phyloP scores from a whole-genome alignment of 1,284 basidiomycete genomes.

The Trametes hirsuta region DNA sequence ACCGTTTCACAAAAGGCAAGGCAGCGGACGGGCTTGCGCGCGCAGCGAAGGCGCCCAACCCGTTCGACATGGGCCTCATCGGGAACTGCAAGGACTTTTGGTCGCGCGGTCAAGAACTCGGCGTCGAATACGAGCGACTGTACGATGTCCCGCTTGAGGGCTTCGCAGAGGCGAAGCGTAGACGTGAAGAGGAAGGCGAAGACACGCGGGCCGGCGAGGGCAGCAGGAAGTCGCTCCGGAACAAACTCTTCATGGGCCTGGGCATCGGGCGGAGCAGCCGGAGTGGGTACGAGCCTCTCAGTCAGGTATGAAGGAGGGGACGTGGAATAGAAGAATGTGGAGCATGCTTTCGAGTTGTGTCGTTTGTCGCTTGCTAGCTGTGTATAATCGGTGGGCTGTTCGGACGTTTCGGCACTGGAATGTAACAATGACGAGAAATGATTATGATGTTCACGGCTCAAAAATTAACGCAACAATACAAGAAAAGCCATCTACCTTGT shows the following conservation, averaged over 20 bases:
- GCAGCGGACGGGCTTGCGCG: slow-evolving; percentile 82
- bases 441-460: too few species aligned
- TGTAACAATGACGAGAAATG: not conserved
- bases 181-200: slow-evolving; percentile 56
- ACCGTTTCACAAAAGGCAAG: slow-evolving; percentile 90
- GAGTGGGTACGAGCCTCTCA: slow-evolving; percentile 64
- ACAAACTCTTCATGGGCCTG: slow-evolving; percentile 56
- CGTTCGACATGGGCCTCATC: slow-evolving; percentile 86
- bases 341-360: slow-evolving; percentile 3
- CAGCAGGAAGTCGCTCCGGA: slow-evolving; percentile 43
- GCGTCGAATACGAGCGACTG: slow-evolving; percentile 87
- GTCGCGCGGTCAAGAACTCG: slow-evolving; percentile 82
- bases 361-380: slow-evolving; percentile 9
- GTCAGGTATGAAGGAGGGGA: slow-evolving; percentile 44
- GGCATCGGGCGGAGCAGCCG: slow-evolving; percentile 49
- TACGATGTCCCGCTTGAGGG: slow-evolving; percentile 91
- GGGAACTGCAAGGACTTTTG: slow-evolving; percentile 97
- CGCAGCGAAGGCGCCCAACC: slow-evolving; percentile 77
- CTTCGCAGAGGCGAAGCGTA: slow-evolving; percentile 69
- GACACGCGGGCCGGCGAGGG: slow-evolving; percentile 40
- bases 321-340: not conserved
- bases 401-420: not conserved
- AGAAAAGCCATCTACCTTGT: too few species aligned
- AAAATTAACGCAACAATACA: too few species aligned
- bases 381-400: slow-evolving; percentile 9